phyloP scores from a whole-genome alignment of 805 yeast genomes.

The Ogataea parapolymorpha region DNA sequence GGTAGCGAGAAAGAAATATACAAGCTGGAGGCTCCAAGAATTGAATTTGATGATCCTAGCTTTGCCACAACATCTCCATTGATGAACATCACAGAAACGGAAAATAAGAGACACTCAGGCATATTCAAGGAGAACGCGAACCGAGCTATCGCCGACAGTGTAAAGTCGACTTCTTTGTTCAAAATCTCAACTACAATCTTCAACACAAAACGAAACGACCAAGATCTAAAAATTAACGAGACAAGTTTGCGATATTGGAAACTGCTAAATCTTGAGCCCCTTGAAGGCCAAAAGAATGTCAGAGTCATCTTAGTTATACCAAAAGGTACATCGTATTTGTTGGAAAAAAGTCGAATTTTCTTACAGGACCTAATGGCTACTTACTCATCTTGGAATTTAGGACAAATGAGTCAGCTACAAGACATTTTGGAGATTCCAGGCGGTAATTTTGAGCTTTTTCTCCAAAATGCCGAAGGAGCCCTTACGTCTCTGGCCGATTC shows the following conservation, averaged over 20 bases:
- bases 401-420: conserved; percentile 28
- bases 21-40: conserved; percentile 4
- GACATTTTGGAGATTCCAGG: conserved; percentile 22
- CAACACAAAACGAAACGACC: conserved; percentile 35
- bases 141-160: conserved; percentile 12
- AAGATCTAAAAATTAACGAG: conserved; percentile 43
- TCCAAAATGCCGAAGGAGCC: conserved; percentile 25
- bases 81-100: conserved; percentile 20
- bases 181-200: conserved; percentile 35
- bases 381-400: conserved; percentile 49
- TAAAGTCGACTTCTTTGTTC: conserved; percentile 29
- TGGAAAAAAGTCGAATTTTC: conserved; percentile 34
- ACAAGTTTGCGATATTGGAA: conserved; percentile 55
- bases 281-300: conserved; percentile 47
- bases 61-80: conserved; percentile 33
- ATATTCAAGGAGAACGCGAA: conserved; percentile 7
- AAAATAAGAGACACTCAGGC: conserved; percentile 7
- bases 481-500: conserved; percentile 12
- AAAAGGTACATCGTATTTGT: conserved; percentile 24
- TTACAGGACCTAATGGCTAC: conserved; percentile 39
- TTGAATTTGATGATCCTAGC: conserved; percentile 39
- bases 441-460: conserved; percentile 21
- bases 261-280: conserved; percentile 53
- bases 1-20: conserved; percentile 9
- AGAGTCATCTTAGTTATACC: conserved; percentile 45